phyloP scores from a whole-genome alignment of 192 early-diverging fungal species.

The Spizellomyces sp. region DNA sequence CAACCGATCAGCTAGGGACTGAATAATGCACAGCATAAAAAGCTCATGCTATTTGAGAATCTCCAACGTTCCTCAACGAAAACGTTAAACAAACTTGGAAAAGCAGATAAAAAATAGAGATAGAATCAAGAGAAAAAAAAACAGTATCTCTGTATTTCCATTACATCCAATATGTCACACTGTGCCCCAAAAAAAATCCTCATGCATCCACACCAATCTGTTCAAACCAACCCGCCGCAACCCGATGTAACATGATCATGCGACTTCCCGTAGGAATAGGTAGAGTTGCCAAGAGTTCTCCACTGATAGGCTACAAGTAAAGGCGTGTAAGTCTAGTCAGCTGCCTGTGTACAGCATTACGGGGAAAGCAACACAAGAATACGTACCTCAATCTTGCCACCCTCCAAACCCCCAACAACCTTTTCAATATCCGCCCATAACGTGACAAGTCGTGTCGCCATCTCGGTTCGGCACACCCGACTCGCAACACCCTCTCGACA shows the following conservation, averaged over 20 bases:
- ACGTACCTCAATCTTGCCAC: not conserved
- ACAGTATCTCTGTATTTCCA: not conserved
- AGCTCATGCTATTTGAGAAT: no score
- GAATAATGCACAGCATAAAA: no score
- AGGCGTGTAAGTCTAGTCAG: not conserved
- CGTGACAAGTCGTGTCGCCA: constrained; percentile 11
- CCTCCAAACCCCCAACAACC: not conserved
- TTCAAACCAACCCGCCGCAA: not conserved
- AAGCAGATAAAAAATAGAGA: not conserved
- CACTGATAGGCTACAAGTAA: not conserved
- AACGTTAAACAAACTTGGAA: not conserved
- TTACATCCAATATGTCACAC: not conserved
- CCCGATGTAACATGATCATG: not conserved
- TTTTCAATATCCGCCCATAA: constrained; percentile 7
- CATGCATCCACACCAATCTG: not conserved
- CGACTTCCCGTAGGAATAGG: not conserved
- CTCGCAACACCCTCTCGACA: not conserved
- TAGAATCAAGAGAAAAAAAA: not conserved
- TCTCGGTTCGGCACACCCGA: constrained; percentile 14
- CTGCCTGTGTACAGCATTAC: not conserved
- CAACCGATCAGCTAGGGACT: no score
- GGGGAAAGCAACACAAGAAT: not conserved
- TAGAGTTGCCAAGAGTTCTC: not conserved
- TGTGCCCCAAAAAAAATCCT: not conserved
- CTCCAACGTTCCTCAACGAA: no score